Conservation (phyloP, 352 stramenopile species). For the Peronospora belbahrii region DNA sequence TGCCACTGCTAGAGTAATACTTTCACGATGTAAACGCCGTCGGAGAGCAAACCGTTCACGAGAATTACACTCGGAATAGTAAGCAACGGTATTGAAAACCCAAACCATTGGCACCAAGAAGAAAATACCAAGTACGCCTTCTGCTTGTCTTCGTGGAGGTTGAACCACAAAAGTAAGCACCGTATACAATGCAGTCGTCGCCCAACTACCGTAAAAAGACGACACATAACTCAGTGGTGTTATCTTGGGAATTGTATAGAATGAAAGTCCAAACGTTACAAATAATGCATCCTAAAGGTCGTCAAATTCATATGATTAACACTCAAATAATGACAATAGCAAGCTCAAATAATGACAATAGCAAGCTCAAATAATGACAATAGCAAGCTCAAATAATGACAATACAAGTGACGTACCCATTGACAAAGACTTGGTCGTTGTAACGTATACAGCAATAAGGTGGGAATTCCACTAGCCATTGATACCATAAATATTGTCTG, state of each 20-base stretch:
- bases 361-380: not conserved
- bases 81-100: conserved; percentile 82
- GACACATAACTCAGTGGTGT: conserved; percentile 73
- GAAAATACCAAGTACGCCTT: conserved; percentile 55
- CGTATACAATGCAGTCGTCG: conserved; percentile 48
- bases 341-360: not conserved
- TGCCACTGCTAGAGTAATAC: conserved; percentile 66
- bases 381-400: too few relatives aligned
- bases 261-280: conserved; percentile 75
- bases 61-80: conserved; percentile 82
- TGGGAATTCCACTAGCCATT: conserved; percentile 62
- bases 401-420: conserved; percentile 65
- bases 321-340: not conserved
- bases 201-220: conserved; percentile 63
- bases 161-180: conserved; percentile 48
- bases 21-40: conserved; percentile 57
- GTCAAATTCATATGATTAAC: too few relatives aligned
- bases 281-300: conserved; percentile 64
- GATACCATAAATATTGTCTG: conserved; percentile 67
- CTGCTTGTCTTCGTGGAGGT: conserved; percentile 31
- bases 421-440: conserved; percentile 69
- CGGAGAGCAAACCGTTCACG: conserved; percentile 69
- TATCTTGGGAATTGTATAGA: conserved; percentile 83
- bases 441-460: conserved; percentile 55
- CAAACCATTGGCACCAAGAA: conserved; percentile 68